Evolutionary conservation across 108 stramenopile species (phyloP).

Genomic region (Bacterosira constricta): DNA sequence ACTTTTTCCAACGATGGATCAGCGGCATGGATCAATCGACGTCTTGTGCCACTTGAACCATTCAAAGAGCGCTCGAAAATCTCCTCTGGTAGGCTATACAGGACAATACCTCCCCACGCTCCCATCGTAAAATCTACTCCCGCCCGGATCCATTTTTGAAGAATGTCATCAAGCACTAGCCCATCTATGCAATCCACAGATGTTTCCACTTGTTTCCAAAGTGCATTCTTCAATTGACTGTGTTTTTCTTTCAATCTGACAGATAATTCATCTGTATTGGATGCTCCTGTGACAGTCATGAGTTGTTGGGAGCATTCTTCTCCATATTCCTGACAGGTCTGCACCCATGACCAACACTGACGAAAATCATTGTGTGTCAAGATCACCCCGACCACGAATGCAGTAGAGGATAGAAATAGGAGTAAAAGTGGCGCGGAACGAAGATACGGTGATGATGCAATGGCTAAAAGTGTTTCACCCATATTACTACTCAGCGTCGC

Average conservation of each 20-base stretch:
- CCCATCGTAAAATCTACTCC: constrained; percentile 19
- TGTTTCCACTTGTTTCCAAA: neutral
- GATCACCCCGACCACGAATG: constrained; percentile 19
- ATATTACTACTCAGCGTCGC: neutral
- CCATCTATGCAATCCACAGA: constrained; percentile 13
- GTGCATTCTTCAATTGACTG: neutral
- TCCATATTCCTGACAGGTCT: neutral
- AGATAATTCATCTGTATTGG: neutral
- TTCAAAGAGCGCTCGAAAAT: neutral
- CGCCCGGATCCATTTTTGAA: neutral
- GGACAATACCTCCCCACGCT: constrained; percentile 12
- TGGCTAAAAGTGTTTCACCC: constrained; percentile 9
- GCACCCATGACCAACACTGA: neutral
- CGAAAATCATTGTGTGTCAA: constrained; percentile 1
- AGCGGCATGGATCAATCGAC: constrained; percentile 21
- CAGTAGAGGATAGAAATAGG: constrained; percentile 22
- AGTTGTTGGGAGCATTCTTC: neutral
- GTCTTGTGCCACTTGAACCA: constrained; percentile 2
- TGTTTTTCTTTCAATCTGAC: neutral
- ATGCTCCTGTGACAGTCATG: neutral
- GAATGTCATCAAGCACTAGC: constrained; percentile 31
- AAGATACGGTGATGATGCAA: constrained; percentile 31
- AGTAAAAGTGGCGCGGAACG: constrained; percentile 21
- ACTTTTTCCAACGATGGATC: constrained; percentile 37
- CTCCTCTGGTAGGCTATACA: constrained; percentile 39